A percentile compares a stretch with the other conserved stretches of the same genome.
Evolutionary conservation across 441 rosid genomes (phyloP).

Genomic region (Corymbia calophylla): DNA sequence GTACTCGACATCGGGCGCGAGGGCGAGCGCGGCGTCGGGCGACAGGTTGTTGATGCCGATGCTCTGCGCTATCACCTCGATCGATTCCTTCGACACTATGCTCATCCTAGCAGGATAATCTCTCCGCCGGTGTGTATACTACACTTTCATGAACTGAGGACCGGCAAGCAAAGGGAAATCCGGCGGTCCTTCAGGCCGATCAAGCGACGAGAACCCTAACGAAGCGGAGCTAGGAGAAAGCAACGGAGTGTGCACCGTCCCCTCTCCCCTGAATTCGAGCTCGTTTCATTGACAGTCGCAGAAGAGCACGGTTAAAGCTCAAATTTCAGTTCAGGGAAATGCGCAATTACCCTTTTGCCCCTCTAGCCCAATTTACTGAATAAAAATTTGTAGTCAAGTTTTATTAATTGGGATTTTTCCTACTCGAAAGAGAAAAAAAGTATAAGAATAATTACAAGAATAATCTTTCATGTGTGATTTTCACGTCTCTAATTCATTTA

Average conservation of each 20-base stretch:
- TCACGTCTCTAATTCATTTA: not conserved
- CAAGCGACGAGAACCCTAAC: not conserved
- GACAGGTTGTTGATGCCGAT: constrained; percentile 63
- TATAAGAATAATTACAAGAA: not conserved
- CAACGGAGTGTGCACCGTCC: not conserved
- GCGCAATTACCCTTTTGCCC: not conserved
- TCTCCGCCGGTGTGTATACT: not conserved
- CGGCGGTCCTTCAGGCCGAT: not conserved
- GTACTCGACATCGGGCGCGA: constrained; percentile 89
- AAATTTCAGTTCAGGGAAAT: not conserved
- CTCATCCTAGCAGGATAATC: constrained; percentile 38
- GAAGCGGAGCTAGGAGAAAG: not conserved
- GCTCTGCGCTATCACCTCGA: constrained; percentile 86
- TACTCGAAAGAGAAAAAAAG: not conserved
- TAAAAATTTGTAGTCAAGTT: not conserved
- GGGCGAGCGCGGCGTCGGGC: constrained; percentile 67
- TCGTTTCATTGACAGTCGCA: not conserved
- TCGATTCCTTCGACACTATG: constrained; percentile 80
- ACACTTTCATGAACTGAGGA: not conserved
- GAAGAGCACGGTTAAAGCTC: not conserved
- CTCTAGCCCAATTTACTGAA: not conserved
- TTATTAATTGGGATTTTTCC: not conserved
- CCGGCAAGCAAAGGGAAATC: not conserved
- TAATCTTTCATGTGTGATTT: not conserved
- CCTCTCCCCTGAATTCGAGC: not conserved